Conservation (phyloP, 78 protist species). For the Cavenderia fasciculata region DNA sequence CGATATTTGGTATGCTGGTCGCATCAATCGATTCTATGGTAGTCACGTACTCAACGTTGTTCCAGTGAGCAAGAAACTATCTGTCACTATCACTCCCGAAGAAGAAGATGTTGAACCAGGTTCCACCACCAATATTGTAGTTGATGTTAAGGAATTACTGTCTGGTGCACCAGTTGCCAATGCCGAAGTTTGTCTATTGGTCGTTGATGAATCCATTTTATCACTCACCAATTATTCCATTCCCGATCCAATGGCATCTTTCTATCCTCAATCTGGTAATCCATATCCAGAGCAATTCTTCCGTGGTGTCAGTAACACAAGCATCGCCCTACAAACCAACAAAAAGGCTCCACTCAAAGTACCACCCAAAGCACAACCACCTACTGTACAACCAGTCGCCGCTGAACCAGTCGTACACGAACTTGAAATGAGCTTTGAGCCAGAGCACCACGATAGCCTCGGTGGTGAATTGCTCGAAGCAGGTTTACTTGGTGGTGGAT, state of each 20-base stretch:
- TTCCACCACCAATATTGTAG: slow-evolving; percentile 52
- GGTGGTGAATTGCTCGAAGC: too few relatives aligned
- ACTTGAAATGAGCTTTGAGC: too few relatives aligned
- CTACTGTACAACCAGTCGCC: too few relatives aligned
- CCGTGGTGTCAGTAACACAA: not conserved
- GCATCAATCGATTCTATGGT: not conserved
- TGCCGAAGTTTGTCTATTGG: slow-evolving; percentile 76
- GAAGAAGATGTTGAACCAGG: slow-evolving; percentile 77
- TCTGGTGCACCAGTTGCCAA: slow-evolving; percentile 27
- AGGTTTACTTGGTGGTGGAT: too few relatives aligned
- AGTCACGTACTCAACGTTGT: not conserved
- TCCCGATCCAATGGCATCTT: slow-evolving; percentile 33
- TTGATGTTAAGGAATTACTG: slow-evolving; percentile 7
- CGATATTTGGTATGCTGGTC: slow-evolving; percentile 1
- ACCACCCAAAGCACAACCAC: too few relatives aligned
- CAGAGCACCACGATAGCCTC: too few relatives aligned
- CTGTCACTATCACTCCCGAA: slow-evolving; percentile 31
- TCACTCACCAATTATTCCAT: slow-evolving; percentile 28
- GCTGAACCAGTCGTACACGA: not conserved
- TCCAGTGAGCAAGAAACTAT: slow-evolving; percentile 7
- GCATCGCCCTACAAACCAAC: slow-evolving; percentile 31
- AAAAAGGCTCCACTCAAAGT: not conserved
- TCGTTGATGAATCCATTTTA: slow-evolving; percentile 58
- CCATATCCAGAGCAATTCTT: slow-evolving; percentile 11
- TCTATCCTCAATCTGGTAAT: slow-evolving; percentile 41